These are phyloP conservation scores for Cercospora janseana DNA, from an alignment of 2,329 filamentous ascomycete genomes.

Conservation along the genomic window DNA sequence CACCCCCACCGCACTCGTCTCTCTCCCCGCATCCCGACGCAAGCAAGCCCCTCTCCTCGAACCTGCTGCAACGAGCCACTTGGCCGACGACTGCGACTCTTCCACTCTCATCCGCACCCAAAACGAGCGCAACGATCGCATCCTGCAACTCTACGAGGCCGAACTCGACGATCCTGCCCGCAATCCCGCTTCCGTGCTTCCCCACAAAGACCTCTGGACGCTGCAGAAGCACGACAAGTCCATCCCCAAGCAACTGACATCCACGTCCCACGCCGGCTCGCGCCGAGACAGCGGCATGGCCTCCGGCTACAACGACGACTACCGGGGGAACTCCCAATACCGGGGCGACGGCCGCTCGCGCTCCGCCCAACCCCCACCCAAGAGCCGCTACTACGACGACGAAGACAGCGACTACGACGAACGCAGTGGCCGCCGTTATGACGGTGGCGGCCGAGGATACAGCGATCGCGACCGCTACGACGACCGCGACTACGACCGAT, in stretches of 20 bases:
- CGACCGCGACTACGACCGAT: slow-evolving; percentile 32
- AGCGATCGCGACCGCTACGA: slow-evolving; percentile 27
- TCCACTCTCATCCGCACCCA: slow-evolving; percentile 26
- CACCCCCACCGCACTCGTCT: slow-evolving; percentile 7
- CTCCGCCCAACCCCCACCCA: slow-evolving; percentile 30
- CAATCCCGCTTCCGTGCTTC: slow-evolving; percentile 28
- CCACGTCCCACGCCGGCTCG: slow-evolving; percentile 12
- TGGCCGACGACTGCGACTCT: slow-evolving; percentile 15
- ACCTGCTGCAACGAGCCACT: slow-evolving; percentile 17
- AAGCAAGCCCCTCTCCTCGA: slow-evolving; percentile 23
- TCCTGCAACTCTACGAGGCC: slow-evolving; percentile 33
- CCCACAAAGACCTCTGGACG: slow-evolving; percentile 20
- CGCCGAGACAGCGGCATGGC: slow-evolving; percentile 30
- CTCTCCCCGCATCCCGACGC: slow-evolving; percentile 18
- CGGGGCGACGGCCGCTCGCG: slow-evolving; percentile 28
- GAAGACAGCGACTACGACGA: slow-evolving; percentile 37
- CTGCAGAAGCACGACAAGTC: slow-evolving; percentile 9
- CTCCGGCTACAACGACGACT: slow-evolving; percentile 31
- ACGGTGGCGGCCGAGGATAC: slow-evolving; percentile 28
- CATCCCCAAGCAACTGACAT: slow-evolving; percentile 9
- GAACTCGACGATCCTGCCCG: slow-evolving; percentile 35
- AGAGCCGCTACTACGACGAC: slow-evolving; percentile 32
- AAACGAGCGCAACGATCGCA: slow-evolving; percentile 27
- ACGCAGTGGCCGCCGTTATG: slow-evolving; percentile 28
- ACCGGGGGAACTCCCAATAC: slow-evolving; percentile 21